Evolutionary conservation across 2,329 filamentous ascomycete genomes (phyloP).

Genomic region (Penicillium fuscoglaucum): DNA sequence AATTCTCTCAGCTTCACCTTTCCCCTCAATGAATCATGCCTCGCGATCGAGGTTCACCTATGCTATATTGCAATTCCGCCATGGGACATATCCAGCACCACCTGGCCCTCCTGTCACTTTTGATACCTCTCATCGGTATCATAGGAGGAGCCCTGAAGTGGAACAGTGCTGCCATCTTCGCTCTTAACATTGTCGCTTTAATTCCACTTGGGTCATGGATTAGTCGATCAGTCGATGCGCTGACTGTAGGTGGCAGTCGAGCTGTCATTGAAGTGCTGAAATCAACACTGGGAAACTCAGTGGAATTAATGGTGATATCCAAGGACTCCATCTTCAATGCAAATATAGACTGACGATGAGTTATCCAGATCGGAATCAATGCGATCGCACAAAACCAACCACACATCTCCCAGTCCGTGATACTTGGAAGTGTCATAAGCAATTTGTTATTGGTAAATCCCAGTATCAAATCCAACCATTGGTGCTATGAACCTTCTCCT

Average conservation of each 20-base stretch:
- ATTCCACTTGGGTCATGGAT: constrained; percentile 77
- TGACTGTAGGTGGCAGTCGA: constrained; percentile 64
- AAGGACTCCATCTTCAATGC: neutral
- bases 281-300: constrained; percentile 80
- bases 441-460: constrained; percentile 70
- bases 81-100: neutral
- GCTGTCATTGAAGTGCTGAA: constrained; percentile 79
- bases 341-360: neutral
- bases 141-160: constrained; percentile 63
- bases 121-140: constrained; percentile 74
- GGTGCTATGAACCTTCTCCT: neutral
- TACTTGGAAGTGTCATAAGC: constrained; percentile 81
- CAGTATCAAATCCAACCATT: neutral
- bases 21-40: neutral
- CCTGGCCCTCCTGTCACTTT: constrained; percentile 61
- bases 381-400: constrained; percentile 69
- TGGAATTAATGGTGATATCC: constrained; percentile 71
- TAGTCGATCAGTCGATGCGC: constrained; percentile 77
- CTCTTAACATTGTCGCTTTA: constrained; percentile 84
- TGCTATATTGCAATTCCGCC: neutral
- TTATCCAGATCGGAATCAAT: constrained; percentile 54
- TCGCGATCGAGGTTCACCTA: neutral
- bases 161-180: constrained; percentile 63
- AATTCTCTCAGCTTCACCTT: neutral
- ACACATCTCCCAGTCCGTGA: constrained; percentile 78